Conservation (phyloP, 345 rosid genomes). For the Hibiscus syriacus region DNA sequence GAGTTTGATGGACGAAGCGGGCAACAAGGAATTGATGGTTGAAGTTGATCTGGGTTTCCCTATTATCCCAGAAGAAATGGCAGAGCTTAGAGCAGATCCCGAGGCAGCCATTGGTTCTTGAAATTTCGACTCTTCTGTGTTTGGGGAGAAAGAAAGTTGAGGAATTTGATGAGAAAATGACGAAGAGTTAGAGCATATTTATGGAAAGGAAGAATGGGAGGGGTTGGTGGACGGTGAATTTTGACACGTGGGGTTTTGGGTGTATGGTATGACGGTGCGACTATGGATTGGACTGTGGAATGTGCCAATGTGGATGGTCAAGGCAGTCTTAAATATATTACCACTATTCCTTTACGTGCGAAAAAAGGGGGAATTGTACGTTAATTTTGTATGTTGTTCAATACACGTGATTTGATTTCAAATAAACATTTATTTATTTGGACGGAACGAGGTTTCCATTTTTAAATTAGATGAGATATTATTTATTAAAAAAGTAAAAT, state of each 20-base stretch:
- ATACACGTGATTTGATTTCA: not conserved
- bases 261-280: not conserved
- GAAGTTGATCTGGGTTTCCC: constrained; percentile 18
- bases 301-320: not conserved
- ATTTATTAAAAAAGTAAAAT: no score
- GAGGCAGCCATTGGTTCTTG: constrained; percentile 29
- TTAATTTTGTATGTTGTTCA: not conserved
- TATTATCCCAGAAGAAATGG: constrained; percentile 18
- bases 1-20: constrained; percentile 10
- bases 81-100: constrained; percentile 17
- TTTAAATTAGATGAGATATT: no score
- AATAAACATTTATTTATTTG: no score
- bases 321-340: not conserved
- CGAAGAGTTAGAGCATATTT: not conserved
- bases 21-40: not conserved
- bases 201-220: not conserved
- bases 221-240: not conserved
- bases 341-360: not conserved
- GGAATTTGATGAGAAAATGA: not conserved
- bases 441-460: not conserved
- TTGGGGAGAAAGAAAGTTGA: not conserved
- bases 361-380: not conserved
- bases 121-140: not conserved
- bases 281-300: not conserved
- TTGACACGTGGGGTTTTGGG: not conserved